These are phyloP conservation scores for Neurospora pannonica DNA, from an alignment of 495 filamentous ascomycete genomes.

Conservation along the genomic window DNA sequence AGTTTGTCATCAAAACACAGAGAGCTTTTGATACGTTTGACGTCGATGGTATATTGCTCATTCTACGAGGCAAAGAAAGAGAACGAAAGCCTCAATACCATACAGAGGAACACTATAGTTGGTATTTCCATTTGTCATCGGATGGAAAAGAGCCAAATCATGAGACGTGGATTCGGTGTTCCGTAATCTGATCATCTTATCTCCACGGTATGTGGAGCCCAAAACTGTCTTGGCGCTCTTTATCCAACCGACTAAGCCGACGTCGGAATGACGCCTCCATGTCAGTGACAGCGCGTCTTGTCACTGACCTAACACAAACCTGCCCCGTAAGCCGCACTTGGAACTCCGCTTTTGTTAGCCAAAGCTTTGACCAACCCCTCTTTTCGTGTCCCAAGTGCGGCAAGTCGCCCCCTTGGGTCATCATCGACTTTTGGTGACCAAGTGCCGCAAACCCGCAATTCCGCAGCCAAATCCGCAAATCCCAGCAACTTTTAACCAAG, in stretches of 20 bases:
- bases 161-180: neutral
- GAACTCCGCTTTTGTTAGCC: constrained; percentile 12
- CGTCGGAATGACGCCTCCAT: constrained; percentile 21
- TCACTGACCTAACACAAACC: constrained; percentile 4
- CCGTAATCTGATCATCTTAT: constrained; percentile 31
- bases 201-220: constrained; percentile 16
- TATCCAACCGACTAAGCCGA: constrained; percentile 12
- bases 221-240: neutral
- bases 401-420: constrained; percentile 23
- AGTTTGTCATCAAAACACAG: neutral
- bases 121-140: neutral
- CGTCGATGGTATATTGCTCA: neutral
- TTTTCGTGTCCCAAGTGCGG: neutral
- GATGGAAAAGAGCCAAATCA: neutral
- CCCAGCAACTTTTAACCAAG: constrained; percentile 14
- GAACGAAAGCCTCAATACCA: neutral
- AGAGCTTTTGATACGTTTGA: neutral
- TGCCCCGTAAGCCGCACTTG: too few species aligned
- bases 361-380: constrained; percentile 9
- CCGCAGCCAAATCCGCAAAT: constrained; percentile 4
- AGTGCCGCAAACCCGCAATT: constrained; percentile 17
- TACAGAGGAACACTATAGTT: neutral
- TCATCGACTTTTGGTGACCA: constrained; percentile 12
- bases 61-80: neutral
- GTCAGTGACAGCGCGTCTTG: neutral